A percentile compares a stretch with the other conserved stretches of the same genome.
These are phyloP conservation scores for Bryoerythrophyllum caledonicum DNA, from an alignment of 225 moss, liverwort and hornwort genomes.

Conservation along the genomic window DNA sequence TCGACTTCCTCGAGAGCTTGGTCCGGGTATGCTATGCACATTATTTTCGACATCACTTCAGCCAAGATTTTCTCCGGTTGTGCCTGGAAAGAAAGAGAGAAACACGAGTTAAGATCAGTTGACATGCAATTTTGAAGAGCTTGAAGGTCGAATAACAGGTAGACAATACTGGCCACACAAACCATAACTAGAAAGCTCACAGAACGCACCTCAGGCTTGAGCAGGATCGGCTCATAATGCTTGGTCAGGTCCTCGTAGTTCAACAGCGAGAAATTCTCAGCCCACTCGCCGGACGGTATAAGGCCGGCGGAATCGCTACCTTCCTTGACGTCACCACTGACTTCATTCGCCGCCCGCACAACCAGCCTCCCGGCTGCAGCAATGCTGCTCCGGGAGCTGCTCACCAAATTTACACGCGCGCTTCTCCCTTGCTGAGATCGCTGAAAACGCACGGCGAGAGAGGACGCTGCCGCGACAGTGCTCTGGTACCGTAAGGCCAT, in stretches of 20 bases:
- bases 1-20: conserved; percentile 60
- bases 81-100: conserved; percentile 46
- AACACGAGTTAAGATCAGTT: neutral
- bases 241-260: conserved; percentile 55
- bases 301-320: conserved; percentile 18
- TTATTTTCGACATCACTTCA: conserved; percentile 82
- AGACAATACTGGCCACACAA: neutral
- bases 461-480: neutral
- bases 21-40: conserved; percentile 60
- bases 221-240: conserved; percentile 49
- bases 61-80: conserved; percentile 70
- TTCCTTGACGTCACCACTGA: conserved; percentile 20
- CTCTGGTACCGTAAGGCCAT: conserved; percentile 35
- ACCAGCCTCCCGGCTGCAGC: conserved; percentile 17
- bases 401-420: neutral
- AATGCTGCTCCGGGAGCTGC: neutral
- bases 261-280: conserved; percentile 52
- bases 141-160: neutral
- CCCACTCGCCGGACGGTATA: conserved; percentile 50
- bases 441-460: conserved; percentile 7
- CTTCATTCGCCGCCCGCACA: conserved; percentile 34
- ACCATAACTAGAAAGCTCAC: neutral
- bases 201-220: conserved; percentile 43
- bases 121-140: neutral
- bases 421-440: conserved; percentile 3